Conservation (phyloP, 202 grass and related monocot genomes). For the Miscanthus sacchariflorus region DNA sequence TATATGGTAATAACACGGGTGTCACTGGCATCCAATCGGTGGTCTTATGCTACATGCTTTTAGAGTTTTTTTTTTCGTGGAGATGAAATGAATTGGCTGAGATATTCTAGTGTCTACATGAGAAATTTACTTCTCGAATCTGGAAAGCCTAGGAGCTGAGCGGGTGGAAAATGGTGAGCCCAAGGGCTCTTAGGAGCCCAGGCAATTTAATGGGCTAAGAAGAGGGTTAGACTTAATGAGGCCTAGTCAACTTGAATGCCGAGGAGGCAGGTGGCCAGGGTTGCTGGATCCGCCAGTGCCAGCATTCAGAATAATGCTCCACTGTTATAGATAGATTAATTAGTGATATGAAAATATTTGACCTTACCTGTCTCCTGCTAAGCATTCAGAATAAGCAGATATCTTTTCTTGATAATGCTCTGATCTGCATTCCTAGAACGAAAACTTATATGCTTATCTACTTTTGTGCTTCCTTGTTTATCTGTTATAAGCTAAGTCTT, state of each 20-base stretch:
- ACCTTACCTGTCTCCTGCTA: neutral
- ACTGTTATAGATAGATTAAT: conserved; percentile 6
- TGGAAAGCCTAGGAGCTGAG: neutral
- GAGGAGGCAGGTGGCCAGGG: neutral
- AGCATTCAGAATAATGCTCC: neutral
- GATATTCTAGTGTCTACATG: neutral
- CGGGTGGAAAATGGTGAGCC: neutral
- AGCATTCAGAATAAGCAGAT: neutral
- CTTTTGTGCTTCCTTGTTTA: neutral
- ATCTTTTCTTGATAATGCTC: neutral
- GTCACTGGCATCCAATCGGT: neutral
- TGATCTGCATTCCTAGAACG: neutral
- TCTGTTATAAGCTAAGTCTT: conserved; percentile 8
- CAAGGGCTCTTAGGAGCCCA: neutral
- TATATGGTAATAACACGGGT: neutral
- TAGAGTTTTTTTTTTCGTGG: neutral
- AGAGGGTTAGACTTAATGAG: neutral
- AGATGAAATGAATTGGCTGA: conserved; percentile 16
- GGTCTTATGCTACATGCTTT: neutral
- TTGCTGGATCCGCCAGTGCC: neutral
- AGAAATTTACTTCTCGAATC: neutral
- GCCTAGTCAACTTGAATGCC: neutral
- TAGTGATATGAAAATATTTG: neutral
- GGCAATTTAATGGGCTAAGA: neutral
- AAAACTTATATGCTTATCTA: conserved; percentile 10